Evolutionary conservation across 1,284 basidiomycete species (phyloP), one percentile per base, ranked within the genome.

Genomic region (Prillingera fragicola): DNA sequence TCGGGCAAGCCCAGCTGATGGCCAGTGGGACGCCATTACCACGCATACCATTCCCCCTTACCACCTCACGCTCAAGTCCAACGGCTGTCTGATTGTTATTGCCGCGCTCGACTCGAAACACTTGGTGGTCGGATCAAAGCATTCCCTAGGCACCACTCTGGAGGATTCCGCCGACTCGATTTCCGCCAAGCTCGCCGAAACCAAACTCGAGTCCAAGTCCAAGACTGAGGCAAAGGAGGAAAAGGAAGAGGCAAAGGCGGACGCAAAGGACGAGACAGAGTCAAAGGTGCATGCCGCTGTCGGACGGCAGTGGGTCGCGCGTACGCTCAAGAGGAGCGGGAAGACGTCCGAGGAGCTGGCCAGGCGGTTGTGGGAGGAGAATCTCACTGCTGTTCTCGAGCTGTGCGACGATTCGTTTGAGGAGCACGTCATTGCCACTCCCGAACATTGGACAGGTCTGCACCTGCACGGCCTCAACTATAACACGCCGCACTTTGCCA

Each of bases 51-150:
- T 75, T 0, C 72, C 85, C 0, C 88, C 92, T 0, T 99, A 96
- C 63, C 81, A 82, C 6, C 75, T 98, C 13, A 91, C 94, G 0
- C 78, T 94, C 52, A 99, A 98, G 69, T 90, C 89, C 1, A 99
- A 98, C 54, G 95, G 94, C 2, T 99, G 95, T 67, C 91, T 98
- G 69, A 96, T 99, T 59, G 91, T 98, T 72, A 84, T 98, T 58
- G 83, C 87, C 0, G 84, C 95, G 0, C 76, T 98, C 4, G 84
- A 85, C 0, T 78, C 83, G 0, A 72, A 72, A 0, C 80, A 87
- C 54, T 73, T 98, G 1, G 65, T 98, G 12, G 79, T 97, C 44
- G 90, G 91, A 0, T 95, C 90, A 0, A 98, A 99, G 68, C 92
- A 95, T 59, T 82, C 87, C 0, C 66, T 94, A 1, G 92, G 92